phyloP scores from a whole-genome alignment of 108 stramenopile genomes.

The Nannochloropsis gaditana region DNA sequence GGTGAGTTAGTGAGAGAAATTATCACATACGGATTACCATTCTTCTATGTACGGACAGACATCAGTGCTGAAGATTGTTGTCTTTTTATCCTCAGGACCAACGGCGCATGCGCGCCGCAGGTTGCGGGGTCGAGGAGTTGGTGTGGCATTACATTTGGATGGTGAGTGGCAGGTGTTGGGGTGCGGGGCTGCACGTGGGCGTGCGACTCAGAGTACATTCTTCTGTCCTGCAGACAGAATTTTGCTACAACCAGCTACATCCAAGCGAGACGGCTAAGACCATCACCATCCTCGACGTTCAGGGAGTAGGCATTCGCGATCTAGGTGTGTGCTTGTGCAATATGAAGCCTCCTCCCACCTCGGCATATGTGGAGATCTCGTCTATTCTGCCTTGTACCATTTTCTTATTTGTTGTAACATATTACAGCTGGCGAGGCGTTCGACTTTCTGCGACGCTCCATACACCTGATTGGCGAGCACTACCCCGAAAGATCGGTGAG shows the following conservation, averaged over 20 bases:
- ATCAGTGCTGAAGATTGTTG: background rate
- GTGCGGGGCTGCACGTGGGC: too few species aligned
- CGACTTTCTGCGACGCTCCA: constrained; percentile 16
- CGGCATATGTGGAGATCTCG: too few species aligned
- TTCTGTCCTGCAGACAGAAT: background rate
- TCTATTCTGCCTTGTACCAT: too few species aligned
- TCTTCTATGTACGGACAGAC: too few species aligned
- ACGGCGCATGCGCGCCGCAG: background rate
- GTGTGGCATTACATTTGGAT: constrained; percentile 20
- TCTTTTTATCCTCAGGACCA: background rate
- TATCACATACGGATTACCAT: too few species aligned
- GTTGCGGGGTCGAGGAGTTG: constrained; percentile 1
- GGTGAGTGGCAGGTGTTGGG: background rate
- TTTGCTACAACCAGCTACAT: constrained; percentile 13
- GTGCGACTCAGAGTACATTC: background rate
- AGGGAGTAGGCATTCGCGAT: constrained; percentile 10
- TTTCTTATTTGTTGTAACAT: too few species aligned
- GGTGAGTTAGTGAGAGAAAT: background rate
- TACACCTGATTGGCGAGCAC: constrained; percentile 22
- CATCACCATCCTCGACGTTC: constrained; percentile 17
- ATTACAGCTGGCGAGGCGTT: background rate
- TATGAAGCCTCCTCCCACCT: too few species aligned
- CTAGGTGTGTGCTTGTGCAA: background rate
- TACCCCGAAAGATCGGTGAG: constrained; percentile 30
- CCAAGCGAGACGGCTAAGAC: constrained; percentile 14